Evolutionary conservation across 2,329 filamentous ascomycete genomes (phyloP).

Genomic region (Pestalotiopsis sp.): DNA sequence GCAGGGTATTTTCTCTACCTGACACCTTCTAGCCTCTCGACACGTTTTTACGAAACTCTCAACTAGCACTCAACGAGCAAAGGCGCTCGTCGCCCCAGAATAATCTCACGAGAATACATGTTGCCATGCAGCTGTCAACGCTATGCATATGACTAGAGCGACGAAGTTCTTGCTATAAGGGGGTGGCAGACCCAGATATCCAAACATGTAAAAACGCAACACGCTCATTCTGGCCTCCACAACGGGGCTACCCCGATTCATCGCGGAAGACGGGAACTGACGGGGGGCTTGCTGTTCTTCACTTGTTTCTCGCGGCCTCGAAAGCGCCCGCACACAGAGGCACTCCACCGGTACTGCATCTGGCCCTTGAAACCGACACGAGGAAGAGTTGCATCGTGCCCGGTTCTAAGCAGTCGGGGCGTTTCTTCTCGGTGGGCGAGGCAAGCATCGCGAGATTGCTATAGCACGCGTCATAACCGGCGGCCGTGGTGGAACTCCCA

Average conservation of each 20-base stretch:
- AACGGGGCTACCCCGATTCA: background rate
- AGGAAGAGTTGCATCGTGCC: background rate
- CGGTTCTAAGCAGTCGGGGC: background rate
- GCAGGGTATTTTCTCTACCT: background rate
- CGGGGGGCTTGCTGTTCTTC: background rate
- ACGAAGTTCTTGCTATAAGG: background rate
- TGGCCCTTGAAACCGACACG: background rate
- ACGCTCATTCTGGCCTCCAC: background rate
- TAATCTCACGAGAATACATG: background rate
- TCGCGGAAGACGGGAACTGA: background rate
- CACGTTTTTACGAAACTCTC: background rate
- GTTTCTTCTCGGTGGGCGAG: background rate
- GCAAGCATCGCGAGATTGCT: conserved; percentile 1
- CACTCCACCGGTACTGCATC: background rate
- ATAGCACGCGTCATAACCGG: background rate
- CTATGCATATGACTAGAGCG: background rate
- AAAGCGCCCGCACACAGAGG: background rate
- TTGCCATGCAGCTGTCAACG: conserved; percentile 5
- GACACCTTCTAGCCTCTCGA: conserved; percentile 1
- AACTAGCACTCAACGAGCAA: background rate
- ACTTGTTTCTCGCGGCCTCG: background rate
- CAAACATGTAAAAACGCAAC: background rate
- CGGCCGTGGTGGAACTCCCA: background rate
- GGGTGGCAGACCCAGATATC: background rate
- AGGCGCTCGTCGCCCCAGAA: background rate